A percentile compares a stretch with the other conserved stretches of the same genome.
phyloP scores from a whole-genome alignment of 192 early-diverging fungal species.

The Umbelopsis vinacea region DNA sequence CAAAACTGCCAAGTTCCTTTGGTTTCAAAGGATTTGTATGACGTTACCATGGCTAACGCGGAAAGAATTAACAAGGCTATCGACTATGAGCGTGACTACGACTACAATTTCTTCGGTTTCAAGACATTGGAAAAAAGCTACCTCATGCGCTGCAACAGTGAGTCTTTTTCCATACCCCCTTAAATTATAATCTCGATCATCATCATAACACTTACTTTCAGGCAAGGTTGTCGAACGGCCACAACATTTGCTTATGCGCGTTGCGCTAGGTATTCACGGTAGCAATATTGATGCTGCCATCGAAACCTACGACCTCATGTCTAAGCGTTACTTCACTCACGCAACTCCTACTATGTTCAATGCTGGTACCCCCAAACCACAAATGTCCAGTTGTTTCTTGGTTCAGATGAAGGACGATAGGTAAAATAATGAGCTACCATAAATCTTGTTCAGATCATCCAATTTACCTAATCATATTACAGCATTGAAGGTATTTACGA shows the following conservation, averaged over 20 bases:
- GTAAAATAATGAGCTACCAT: not conserved
- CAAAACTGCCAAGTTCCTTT: constrained; percentile 81
- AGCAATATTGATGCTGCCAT: constrained; percentile 85
- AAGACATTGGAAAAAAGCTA: constrained; percentile 97
- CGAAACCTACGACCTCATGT: constrained; percentile 92
- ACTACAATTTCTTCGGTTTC: constrained; percentile 98
- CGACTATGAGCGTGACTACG: constrained; percentile 92
- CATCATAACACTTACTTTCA: not conserved
- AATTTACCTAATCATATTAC: not conserved
- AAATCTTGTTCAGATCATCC: not conserved
- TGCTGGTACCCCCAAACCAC: constrained; percentile 95
- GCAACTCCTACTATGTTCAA: constrained; percentile 97
- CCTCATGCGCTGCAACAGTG: constrained; percentile 81
- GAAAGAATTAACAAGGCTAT: constrained; percentile 87
- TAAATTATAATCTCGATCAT: not conserved
- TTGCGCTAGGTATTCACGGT: constrained; percentile 96
- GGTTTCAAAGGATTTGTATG: constrained; percentile 77
- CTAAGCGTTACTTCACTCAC: constrained; percentile 94
- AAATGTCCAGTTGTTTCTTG: constrained; percentile 93
- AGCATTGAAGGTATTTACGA: constrained; percentile 98
- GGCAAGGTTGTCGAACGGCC: constrained; percentile 83
- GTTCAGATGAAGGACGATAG: constrained; percentile 93
- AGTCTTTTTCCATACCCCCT: not conserved
- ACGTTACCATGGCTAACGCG: constrained; percentile 65
- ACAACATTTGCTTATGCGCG: constrained; percentile 98